Evolutionary conservation across 345 rosid species (phyloP), one percentile per base, ranked within the genome.

Genomic region (Salix udensis): DNA sequence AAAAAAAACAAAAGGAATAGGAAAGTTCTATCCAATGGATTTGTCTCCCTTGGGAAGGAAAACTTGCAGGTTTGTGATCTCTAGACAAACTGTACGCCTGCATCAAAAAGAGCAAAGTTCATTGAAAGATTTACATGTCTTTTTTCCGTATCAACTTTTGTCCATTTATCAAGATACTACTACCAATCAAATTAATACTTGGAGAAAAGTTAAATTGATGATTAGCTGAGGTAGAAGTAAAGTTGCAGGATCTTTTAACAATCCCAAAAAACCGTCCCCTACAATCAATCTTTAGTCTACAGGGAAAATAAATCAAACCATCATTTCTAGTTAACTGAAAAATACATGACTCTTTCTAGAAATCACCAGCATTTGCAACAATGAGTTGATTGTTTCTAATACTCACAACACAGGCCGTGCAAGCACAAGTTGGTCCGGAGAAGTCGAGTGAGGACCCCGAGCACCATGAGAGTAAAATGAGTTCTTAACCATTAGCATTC

Each of bases 371-470:
- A 84, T 94, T 94, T 44, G 97, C 97, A 77, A 92, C 93, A 79
- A 91, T 2, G 50, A 94, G 88, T 78, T 88, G 94, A 70, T 85
- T 86, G 87, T 88, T 74, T 88, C 94, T 92, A 53, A 92, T 67
- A 61, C 89, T 73, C 50, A 89, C 94, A 76, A 91, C 97, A 85
- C 97, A 92, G 76, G 98, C 94, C 16, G 98, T 94, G 87, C 92
- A 28, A 62, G 97, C 98, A 74, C 89, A 94, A 68, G 89, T 88
- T 71, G 97, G 97, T 78, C 98, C 98, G 84, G 93, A 16, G 79
- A 94, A 94, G 80, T 92, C 98, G 98, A 91, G 81, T 93, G 99
- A 80, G 94, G 98, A 28, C 99, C 98, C 98, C 92, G 83, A 67
- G 65, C 67, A 72, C 34, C 72, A 71, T 60, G 58, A 44, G 67